Base-by-base conservation (phyloP, 2,329 filamentous ascomycete species). In the Aspergillus sergii region DNA sequence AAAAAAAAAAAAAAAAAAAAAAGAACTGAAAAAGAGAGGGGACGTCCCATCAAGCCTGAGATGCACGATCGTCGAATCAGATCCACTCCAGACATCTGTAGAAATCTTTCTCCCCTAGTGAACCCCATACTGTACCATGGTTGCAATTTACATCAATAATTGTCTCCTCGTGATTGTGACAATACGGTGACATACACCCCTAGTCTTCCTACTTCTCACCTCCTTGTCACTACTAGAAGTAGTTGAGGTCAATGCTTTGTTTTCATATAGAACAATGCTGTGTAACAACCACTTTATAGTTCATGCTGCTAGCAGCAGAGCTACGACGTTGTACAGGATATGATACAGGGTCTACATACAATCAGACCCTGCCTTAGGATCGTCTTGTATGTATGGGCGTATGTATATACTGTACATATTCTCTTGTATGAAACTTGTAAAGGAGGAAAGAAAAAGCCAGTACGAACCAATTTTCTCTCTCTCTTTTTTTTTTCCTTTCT, bases 281-380 rank as follows among this genome's bases (percentile, higher is more conserved):
- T 66, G 64, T 61, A 61, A 63, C 60, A 64, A 60, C 61, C 59
- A 64, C 57, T 60, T 45, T 45, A 64, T 67, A 66, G 61, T 63
- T 48, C 45, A 43, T 26, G 41, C 32, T 50, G 36, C 51, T 57
- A 43, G 48, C 48, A 21, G 16, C n/a, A 55, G 41, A 14, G 23
- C 21, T 53, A 30, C 12, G 23, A 28, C 12, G 45, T 48, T 48
- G 45, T 48, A 48, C 21, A 19, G 23, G 21, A 53, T 16, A 58
- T 60, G 50, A 12, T n/a, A n/a, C 48, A 48, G 21, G 12, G 28
- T 30, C 16, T 12, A 50, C 16, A 19, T 30, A 30, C 12, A 50
- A 30, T 30, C 6, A 19, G 23, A 30, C 14, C 26, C 26, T 50
- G 16, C 46, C 23, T 28, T 16, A 26, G 45, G 46, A 10, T 30